Conservation (phyloP, 1,284 basidiomycete species). For the Puccinia polysora region DNA sequence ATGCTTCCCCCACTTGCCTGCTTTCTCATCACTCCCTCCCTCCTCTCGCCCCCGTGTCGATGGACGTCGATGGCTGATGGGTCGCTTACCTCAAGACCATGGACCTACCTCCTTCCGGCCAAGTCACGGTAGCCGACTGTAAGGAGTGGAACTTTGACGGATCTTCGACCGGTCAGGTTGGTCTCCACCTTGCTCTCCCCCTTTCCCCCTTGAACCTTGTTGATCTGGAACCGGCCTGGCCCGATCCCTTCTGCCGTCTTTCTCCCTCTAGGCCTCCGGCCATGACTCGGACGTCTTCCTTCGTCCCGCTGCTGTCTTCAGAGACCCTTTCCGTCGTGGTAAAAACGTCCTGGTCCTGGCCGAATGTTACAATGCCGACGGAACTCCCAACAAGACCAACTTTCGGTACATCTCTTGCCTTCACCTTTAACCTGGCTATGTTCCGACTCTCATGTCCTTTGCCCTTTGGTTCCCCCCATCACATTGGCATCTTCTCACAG, state of each 20-base stretch:
- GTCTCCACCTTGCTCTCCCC: background rate
- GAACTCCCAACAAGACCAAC: slow-evolving; percentile 97
- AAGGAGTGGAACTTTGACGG: slow-evolving; percentile 99
- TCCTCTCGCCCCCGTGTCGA: slow-evolving; percentile 70
- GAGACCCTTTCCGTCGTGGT: slow-evolving; percentile 97
- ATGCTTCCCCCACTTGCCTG: slow-evolving; percentile 11
- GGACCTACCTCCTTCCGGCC: slow-evolving; percentile 52
- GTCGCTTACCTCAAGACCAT: slow-evolving; percentile 84
- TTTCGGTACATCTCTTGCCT: slow-evolving; percentile 69
- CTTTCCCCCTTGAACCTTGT: background rate
- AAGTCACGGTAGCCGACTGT: slow-evolving; percentile 59
- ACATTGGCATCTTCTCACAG: slow-evolving; percentile 15
- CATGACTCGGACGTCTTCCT: slow-evolving; percentile 96
- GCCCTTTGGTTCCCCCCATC: background rate
- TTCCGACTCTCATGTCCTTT: background rate
- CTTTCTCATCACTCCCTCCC: slow-evolving; percentile 36
- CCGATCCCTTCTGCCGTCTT: too few species aligned
- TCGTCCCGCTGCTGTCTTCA: slow-evolving; percentile 94
- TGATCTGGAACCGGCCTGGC: too few species aligned
- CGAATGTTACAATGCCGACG: slow-evolving; percentile 97
- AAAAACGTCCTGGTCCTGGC: slow-evolving; percentile 93
- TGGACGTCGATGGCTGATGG: too few species aligned
- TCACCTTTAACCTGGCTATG: background rate
- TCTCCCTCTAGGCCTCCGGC: slow-evolving; percentile 65
- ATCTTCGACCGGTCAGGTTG: slow-evolving; percentile 79